Conservation (phyloP, 2,329 filamentous ascomycete genomes). For the Macroventuria anomochaeta region DNA sequence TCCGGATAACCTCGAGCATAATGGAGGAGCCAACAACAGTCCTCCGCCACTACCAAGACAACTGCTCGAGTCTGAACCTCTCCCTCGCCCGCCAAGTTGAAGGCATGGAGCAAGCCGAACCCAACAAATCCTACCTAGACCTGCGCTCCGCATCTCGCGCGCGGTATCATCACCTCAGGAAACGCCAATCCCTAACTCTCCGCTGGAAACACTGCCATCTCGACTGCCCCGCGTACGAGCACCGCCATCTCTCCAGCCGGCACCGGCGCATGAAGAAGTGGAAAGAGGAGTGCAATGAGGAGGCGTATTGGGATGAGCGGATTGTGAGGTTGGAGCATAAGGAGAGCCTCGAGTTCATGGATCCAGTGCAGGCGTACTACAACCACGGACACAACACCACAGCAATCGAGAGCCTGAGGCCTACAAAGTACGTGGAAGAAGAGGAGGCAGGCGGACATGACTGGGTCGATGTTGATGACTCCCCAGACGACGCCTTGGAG, state of each 20-base stretch:
- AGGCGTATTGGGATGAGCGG: not conserved
- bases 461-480: not conserved
- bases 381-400: not conserved
- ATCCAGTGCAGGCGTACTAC: not conserved
- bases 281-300: not conserved
- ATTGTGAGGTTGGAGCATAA: not conserved
- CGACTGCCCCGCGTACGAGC: not conserved
- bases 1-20: too few species aligned
- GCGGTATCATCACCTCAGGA: not conserved
- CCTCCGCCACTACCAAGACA: not conserved
- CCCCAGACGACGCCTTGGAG: not conserved
- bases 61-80: not conserved
- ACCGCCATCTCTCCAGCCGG: not conserved
- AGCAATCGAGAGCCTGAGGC: not conserved
- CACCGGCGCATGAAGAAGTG: not conserved
- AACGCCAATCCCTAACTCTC: not conserved
- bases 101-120: not conserved
- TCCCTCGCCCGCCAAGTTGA: not conserved
- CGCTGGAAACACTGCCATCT: not conserved
- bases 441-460: not conserved
- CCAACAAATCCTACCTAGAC: not conserved
- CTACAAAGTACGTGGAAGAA: not conserved
- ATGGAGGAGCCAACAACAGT: not conserved
- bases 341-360: not conserved
- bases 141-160: not conserved